These are phyloP conservation scores for Phtheirospermum japonicum DNA, from an alignment of 257 asterid species.

Conservation along the genomic window DNA sequence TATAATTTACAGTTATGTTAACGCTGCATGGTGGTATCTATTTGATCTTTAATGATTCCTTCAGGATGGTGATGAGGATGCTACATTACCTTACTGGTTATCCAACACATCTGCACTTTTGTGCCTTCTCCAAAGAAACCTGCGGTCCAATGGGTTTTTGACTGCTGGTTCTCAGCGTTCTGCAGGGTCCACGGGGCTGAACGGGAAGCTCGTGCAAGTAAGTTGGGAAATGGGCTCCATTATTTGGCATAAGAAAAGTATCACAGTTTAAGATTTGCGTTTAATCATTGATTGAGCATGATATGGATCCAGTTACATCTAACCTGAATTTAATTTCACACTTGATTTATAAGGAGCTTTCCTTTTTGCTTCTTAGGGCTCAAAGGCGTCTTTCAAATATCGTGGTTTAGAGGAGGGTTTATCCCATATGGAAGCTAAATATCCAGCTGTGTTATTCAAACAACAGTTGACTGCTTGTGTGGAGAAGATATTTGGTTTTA, in stretches of 20 bases:
- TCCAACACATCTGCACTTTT: conserved; percentile 93
- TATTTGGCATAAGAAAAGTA: background rate
- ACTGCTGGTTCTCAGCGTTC: conserved; percentile 75
- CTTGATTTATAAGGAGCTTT: conserved; percentile 24
- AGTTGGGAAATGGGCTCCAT: conserved; percentile 31
- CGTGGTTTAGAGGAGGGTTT: conserved; percentile 72
- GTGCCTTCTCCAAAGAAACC: conserved; percentile 88
- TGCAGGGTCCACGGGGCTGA: conserved; percentile 65
- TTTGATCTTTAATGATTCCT: conserved; percentile 22
- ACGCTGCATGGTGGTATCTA: conserved; percentile 18
- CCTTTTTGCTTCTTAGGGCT: conserved; percentile 46
- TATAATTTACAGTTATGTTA: conserved; percentile 19
- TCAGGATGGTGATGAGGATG: conserved; percentile 79
- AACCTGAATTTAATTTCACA: background rate
- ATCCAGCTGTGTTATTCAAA: conserved; percentile 84
- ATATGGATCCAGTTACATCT: background rate
- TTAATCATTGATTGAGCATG: background rate
- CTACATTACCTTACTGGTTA: conserved; percentile 89
- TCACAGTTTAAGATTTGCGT: conserved; percentile 5
- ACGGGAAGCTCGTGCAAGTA: conserved; percentile 77
- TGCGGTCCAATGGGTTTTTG: conserved; percentile 82
- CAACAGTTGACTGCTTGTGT: conserved; percentile 95
- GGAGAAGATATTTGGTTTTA: conserved; percentile 93
- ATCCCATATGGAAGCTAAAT: conserved; percentile 91
- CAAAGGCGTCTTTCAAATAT: conserved; percentile 64